Evolutionary conservation across 805 yeast species (phyloP).

Genomic region (Myxozyma neotropica): DNA sequence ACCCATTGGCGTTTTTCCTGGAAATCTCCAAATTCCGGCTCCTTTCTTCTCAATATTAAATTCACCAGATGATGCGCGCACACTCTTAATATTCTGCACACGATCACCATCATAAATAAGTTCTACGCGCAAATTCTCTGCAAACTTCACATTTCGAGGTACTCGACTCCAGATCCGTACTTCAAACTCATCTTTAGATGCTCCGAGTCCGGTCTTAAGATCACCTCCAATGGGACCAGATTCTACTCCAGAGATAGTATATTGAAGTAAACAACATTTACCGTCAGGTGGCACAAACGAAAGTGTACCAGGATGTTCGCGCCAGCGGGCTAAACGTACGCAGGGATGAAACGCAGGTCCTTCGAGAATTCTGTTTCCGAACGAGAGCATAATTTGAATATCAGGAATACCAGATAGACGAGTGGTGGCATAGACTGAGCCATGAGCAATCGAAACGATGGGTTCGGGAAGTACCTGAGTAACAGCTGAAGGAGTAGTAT

Average conservation of each 20-base stretch:
- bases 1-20: constrained; percentile 61
- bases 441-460: constrained; percentile 51
- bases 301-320: constrained; percentile 49
- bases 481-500: constrained; percentile 28
- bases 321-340: constrained; percentile 60
- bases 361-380: constrained; percentile 26
- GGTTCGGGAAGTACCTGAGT: constrained; percentile 36
- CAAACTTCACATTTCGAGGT: constrained; percentile 49
- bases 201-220: constrained; percentile 56
- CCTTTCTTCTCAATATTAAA: constrained; percentile 57
- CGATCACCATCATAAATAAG: constrained; percentile 43
- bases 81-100: constrained; percentile 50
- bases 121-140: constrained; percentile 53
- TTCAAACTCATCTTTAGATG: constrained; percentile 61
- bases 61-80: constrained; percentile 77
- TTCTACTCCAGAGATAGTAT: constrained; percentile 51
- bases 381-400: constrained; percentile 57
- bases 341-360: constrained; percentile 71
- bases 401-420: constrained; percentile 79
- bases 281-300: constrained; percentile 92
- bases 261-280: constrained; percentile 41
- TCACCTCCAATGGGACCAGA: constrained; percentile 62
- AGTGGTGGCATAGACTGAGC: constrained; percentile 63
- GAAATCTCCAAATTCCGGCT: constrained; percentile 69
- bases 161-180: constrained; percentile 54